phyloP scores from a whole-genome alignment of 305 asterid species.

The Galium porrigens region DNA sequence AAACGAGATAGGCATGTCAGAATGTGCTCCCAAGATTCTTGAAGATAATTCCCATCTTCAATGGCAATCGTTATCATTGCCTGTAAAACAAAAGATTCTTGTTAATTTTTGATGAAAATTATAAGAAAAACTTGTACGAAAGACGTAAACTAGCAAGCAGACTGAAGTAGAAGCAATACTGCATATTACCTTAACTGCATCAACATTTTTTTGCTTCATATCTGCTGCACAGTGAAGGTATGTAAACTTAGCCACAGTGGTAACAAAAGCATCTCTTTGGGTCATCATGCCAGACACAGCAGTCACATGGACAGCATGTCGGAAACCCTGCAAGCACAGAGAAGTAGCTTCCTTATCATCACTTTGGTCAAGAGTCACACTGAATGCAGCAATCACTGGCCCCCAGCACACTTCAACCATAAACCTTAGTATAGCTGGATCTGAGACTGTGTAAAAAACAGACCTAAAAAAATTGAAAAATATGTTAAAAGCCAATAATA shows the following conservation, averaged over 20 bases:
- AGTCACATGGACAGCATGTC: slow-evolving; percentile 89
- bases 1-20: slow-evolving; percentile 90
- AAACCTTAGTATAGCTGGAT: slow-evolving; percentile 81
- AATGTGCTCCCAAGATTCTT: slow-evolving; percentile 97
- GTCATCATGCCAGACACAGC: slow-evolving; percentile 92
- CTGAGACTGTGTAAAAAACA: slow-evolving; percentile 62
- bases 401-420: slow-evolving; percentile 99
- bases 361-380: slow-evolving; percentile 93
- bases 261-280: slow-evolving; percentile 94
- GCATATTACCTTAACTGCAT: slow-evolving; percentile 88
- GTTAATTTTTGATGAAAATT: not conserved
- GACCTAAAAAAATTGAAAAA: slow-evolving; percentile 46
- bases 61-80: slow-evolving; percentile 86
- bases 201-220: slow-evolving; percentile 95
- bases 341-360: slow-evolving; percentile 83
- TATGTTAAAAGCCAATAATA: slow-evolving; percentile 4
- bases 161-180: slow-evolving; percentile 15
- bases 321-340: slow-evolving; percentile 84
- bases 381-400: slow-evolving; percentile 97
- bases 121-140: not conserved
- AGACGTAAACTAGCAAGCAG: slow-evolving; percentile 5
- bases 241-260: slow-evolving; percentile 96
- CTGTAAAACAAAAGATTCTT: slow-evolving; percentile 29
- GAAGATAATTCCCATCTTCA: slow-evolving; percentile 88
- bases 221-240: slow-evolving; percentile 96